Evolutionary conservation across 1,284 basidiomycete genomes (phyloP), one percentile per base, ranked within the genome.

Genomic region (Boletellus deceptivus): DNA sequence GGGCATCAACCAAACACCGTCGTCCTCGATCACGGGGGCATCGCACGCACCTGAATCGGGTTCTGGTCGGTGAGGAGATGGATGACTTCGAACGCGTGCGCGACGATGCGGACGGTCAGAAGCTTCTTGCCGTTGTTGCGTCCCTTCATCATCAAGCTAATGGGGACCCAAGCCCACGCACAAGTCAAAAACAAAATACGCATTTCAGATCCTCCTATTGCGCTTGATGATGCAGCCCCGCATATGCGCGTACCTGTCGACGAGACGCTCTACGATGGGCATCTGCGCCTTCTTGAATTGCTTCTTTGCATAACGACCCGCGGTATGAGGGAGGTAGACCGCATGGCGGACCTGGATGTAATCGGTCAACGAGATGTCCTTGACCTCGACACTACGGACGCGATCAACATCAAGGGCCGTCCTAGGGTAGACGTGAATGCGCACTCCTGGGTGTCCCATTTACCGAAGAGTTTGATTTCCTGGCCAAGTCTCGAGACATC

Each of bases 41-140:
- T 16, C 10, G 18, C 33, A 64, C 82, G 61, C 53, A 93, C 92
- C 82, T 99, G 97, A 73, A 99, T 93, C 60, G 97, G 97, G 84
- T 99, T 99, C 78, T 96, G 93, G 85, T 99, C 97, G 67, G 93
- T 94, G 75, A 99, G 91, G 71, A 99, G 93, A 84, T 99, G 91
- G 77, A 99, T 97, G 77, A 99, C 97, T 80, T 99, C 97, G 73
- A 99, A 99, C 50, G 97, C 93, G 77, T 99, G 97, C 58, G 94
- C 92, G 67, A 99, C 97, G 68, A 99, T 99, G 76, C 97, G 94
- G 75, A 99, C 93, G 66, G 97, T 90, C 78, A 99, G 81, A 73
- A 98, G 88, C 80, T 99, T 99, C 84, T 99, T 99, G 72, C 97
- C 97, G 81, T 97, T 99, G 90, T 99, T 99, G 76, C 97, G 94